Conservation (phyloP, 129 eudicot genomes). For the carrot (Daucus carota) region DNA sequence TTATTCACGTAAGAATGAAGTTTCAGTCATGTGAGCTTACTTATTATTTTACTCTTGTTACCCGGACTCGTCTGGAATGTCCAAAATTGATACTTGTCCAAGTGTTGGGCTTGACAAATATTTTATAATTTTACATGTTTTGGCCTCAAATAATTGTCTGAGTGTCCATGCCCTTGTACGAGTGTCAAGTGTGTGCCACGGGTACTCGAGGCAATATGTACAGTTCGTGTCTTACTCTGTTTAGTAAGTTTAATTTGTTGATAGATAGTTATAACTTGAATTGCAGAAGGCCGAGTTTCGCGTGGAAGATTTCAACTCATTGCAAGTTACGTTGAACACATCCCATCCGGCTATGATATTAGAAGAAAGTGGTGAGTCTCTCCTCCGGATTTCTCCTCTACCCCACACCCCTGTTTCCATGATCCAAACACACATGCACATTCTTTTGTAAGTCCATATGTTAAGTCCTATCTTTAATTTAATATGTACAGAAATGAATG, state of each 20-base stretch:
- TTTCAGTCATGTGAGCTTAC: not conserved
- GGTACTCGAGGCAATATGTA: no score
- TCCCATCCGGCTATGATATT: constrained; percentile 18
- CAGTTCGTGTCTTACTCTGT: constrained; percentile 7
- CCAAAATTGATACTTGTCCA: no score
- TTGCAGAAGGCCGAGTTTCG: constrained; percentile 32
- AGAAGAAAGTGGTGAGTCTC: constrained; percentile 25
- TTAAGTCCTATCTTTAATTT: not conserved
- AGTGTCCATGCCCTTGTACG: no score
- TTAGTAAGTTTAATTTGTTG: not conserved
- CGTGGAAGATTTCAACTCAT: constrained; percentile 18
- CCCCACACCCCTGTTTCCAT: not conserved
- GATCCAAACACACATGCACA: not conserved
- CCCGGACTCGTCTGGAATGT: no score
- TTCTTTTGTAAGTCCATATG: not conserved
- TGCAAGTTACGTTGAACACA: constrained; percentile 24
- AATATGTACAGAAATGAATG: constrained; percentile 23
- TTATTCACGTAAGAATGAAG: no score
- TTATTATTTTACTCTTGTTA: not conserved
- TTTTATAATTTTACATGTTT: no score
- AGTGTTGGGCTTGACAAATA: no score
- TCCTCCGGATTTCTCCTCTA: not conserved
- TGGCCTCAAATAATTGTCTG: no score
- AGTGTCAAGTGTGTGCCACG: no score
- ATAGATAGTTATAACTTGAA: constrained; percentile 17